Base-by-base conservation (phyloP, 2,329 filamentous ascomycete genomes). In the Verticillium tricorpus region DNA sequence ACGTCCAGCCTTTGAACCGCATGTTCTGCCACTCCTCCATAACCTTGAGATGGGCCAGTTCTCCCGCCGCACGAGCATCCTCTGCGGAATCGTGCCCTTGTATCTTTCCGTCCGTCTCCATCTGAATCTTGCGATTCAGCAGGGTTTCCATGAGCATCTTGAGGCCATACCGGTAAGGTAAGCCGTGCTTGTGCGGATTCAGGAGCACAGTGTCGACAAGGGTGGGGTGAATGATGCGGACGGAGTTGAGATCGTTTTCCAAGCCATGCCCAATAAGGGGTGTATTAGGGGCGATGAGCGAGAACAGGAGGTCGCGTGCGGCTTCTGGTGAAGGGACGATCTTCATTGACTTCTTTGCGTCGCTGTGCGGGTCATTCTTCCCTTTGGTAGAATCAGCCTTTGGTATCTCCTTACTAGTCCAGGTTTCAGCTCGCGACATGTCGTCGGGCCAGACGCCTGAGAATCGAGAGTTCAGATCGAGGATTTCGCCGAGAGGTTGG, bases 391-490 rank as follows among this genome's bases (percentile, higher is more conserved):
- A 28, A 28, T 28, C 28, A 28, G 28, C 6, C 28, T 28, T 28
- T 28, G 28, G 15, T 17, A 32, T 34, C 25, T 56, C 54, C 4
- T 25, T 52, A 45, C 34, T 45, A n/a, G 12, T 35, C 77, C 81
- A 92, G 0, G 84, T 82, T 32, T 83, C 75, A 0, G 93, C 93
- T 25, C 85, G 82, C 25, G 85, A 83, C 69, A 93, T 89, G 65
- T 96, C 89, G 59, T 95, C 87, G 0, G 89, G 85, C 67, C 85
- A 90, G 7, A 99, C 89, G 25, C 96, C 95, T 0, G 93, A 97
- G 75, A 91, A 99, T 1, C 91, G 86, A 1, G 93, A 95, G 75
- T 99, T 99, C 59, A 97, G 84, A 69, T 98, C 94, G 1, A 98
- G 78, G 2, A 97, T 83, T 66, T 93, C 89, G 9, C 95, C 95